Evolutionary conservation across 192 early-diverging fungal genomes (phyloP), one percentile per base, ranked within the genome.

Genomic region (Rhizophagus sp.): DNA sequence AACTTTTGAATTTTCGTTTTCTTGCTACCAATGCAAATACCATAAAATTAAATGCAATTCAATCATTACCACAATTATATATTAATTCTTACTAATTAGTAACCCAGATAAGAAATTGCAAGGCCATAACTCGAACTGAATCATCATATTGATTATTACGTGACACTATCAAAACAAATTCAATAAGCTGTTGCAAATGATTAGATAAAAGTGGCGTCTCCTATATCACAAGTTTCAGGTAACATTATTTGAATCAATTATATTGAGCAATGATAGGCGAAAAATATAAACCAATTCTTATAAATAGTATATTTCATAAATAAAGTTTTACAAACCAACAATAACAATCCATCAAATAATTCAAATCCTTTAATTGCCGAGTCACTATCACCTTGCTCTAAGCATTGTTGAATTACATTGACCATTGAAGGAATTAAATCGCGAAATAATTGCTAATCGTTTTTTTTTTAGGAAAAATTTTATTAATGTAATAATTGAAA

Each of bases 361-460:
- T 96, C 96, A 80, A 96, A 96, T 75, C 95, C 93, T 76, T 92
- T 89, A 39, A 87, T 88, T 17, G 92, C 91, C 64, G 85, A 91
- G 24, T 94, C 92, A 82, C 95, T 95, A 78, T 98, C 94, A 44
- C 84, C 86, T 4, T 87, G 85, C 57, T 83, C 89, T 24, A 98
- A 81, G 78, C 93, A 94, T 79, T 94, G 90, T 81, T 94, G 91
- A 77, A 98, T 83, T 0, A 97, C 94, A 67, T 88, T 89, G 64
- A 96, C 95, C 94, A 97, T 98, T 52, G 87, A 80, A 12, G 96
- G 96, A 44, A 97, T 86, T 57, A 95, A 86, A 19, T 85, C 87
- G 73, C 91, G 88, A 83, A 94, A 96, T 75, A 87, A 87, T 83
- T 86, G 86, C 86, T 85, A 76, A 69, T 68, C 13, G 15, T 50